Base-by-base conservation (phyloP, 495 filamentous ascomycete species). In the Penicillium canariense region DNA sequence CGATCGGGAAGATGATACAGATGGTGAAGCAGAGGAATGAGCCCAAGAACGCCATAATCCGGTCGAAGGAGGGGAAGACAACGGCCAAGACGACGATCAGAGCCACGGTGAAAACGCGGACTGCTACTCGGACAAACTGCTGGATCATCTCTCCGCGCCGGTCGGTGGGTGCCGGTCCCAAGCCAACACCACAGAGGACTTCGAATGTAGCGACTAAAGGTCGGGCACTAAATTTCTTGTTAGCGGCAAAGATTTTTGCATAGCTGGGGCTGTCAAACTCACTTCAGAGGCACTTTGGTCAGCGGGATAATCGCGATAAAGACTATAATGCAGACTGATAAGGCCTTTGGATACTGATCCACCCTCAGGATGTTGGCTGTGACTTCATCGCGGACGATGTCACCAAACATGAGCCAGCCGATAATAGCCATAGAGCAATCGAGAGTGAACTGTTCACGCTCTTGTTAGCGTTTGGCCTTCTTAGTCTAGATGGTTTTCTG, bases 341-440 rank as follows among this genome's bases (percentile, higher is more conserved):
- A 63, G 0, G 72, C 77, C n/a, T 80, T 73, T 1, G 94, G 93
- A 68, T 96, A 97, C 39, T 84, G 84, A 36, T 80, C 64, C 8
- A 83, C 85, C 34, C 78, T 69, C 35, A 97, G 77, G 36, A 98
- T 83, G 68, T 95, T 97, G 36, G 87, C 85, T 4, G 94, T 97
- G 65, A 98, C 84, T 66, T 96, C 94, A 58, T 96, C 90, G 22
- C 77, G 82, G 35, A 96, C 86, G 17, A 68, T 76, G 60, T 95
- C 87, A 49, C 94, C 94, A 68, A 96, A 98, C 94, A 98, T 98
- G 28, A 96, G 75, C 56, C 91, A 77, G 42, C 94, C 94, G 11
- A 84, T 82, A 35, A 94, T 80, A 14, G 90, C 93, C 65, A 94
- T 91, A 26, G 81, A 75, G 30, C 84, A 75, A 68, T 97, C 95